Conservation (phyloP, 257 asterid species). For the Vinca minor region DNA sequence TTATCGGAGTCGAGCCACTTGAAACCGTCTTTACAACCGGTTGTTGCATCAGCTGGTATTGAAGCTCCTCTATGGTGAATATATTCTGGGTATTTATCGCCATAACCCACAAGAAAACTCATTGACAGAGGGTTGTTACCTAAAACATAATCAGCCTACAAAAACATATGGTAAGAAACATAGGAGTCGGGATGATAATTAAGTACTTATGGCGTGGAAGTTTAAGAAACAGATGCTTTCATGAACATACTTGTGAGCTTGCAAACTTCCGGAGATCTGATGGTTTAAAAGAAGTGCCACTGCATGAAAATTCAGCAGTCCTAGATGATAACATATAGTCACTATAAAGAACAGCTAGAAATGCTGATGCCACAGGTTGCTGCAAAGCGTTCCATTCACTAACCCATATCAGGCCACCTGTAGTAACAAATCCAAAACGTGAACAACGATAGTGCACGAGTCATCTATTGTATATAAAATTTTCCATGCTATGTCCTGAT, state of each 20-base stretch:
- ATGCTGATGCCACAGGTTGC: conserved; percentile 81
- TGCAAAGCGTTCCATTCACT: conserved; percentile 81
- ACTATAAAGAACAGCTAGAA: conserved; percentile 63
- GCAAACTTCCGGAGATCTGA: conserved; percentile 63
- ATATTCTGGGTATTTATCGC: conserved; percentile 54
- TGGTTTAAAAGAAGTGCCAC: conserved; percentile 39
- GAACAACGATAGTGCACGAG: conserved; percentile 13
- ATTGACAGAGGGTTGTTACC: conserved; percentile 68
- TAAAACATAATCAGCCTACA: conserved; percentile 62
- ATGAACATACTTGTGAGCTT: conserved; percentile 49
- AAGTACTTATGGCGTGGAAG: background rate
- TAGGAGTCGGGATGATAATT: background rate
- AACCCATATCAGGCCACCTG: conserved; percentile 85
- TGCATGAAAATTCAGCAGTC: conserved; percentile 46
- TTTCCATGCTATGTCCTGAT: background rate
- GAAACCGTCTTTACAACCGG: conserved; percentile 79
- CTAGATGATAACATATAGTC: conserved; percentile 75
- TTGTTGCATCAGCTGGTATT: conserved; percentile 41
- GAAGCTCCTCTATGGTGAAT: conserved; percentile 99
- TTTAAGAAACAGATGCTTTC: background rate
- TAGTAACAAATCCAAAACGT: conserved; percentile 16
- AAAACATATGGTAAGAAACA: background rate
- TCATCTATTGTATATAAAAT: background rate
- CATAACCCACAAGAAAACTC: conserved; percentile 84
- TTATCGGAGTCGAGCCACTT: conserved; percentile 53